Evolutionary conservation across 2,329 filamentous ascomycete genomes (phyloP).

Genomic region (Ophiognomonia clavigignenti-juglandacearum): DNA sequence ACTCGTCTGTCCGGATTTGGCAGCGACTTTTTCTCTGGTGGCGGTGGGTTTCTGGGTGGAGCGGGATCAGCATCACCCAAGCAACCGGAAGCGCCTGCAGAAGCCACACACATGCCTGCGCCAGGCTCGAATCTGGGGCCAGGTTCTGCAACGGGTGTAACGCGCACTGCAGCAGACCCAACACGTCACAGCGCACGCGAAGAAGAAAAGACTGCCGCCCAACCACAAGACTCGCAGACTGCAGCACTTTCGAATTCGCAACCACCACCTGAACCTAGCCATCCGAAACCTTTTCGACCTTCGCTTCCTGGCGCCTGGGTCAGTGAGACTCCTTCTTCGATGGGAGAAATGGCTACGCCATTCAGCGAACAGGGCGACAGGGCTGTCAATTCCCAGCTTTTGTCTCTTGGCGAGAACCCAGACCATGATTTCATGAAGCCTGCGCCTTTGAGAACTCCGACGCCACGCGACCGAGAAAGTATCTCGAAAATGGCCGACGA

Average conservation of each 20-base stretch:
- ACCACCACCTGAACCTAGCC: background rate
- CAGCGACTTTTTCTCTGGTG: conserved; percentile 48
- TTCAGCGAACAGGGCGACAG: background rate
- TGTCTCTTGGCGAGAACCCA: conserved; percentile 6
- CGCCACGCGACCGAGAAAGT: conserved; percentile 5
- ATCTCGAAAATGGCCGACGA: conserved; percentile 3
- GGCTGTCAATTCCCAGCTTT: background rate
- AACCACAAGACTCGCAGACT: background rate
- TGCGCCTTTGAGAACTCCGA: conserved; percentile 10
- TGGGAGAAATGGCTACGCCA: conserved; percentile 16
- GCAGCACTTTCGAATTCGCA: background rate
- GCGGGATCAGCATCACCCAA: too few species aligned
- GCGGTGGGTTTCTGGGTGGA: conserved; percentile 21
- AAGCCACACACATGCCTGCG: background rate
- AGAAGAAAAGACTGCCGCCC: background rate
- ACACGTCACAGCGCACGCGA: background rate
- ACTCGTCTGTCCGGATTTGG: conserved; percentile 57
- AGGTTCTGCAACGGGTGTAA: background rate
- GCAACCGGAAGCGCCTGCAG: background rate
- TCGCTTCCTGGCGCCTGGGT: conserved; percentile 29
- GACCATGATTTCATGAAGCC: conserved; percentile 10
- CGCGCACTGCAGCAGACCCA: background rate
- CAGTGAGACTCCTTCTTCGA: conserved; percentile 23
- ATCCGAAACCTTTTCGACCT: conserved; percentile 18
- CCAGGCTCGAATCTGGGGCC: background rate